Evolutionary conservation across 2,329 filamentous ascomycete genomes (phyloP), one percentile per base, ranked within the genome.

Genomic region (Ascochyta lentis): DNA sequence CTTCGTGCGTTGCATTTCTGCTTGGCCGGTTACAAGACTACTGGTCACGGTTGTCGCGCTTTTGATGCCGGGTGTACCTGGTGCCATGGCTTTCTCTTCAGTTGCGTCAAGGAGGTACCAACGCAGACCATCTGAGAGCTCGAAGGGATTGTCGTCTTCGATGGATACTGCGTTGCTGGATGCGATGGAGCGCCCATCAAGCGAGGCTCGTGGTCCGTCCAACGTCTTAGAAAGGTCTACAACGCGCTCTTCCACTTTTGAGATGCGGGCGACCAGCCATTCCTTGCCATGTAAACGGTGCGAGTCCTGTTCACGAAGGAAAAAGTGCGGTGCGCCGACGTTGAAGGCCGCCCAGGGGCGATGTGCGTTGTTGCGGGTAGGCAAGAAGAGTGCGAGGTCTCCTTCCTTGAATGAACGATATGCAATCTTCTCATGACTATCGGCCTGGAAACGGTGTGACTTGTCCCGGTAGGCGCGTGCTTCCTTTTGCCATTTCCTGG

Each of bases 291-390:
- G 86, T 6, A 99, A 81, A 58, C 91, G 89, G 76, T 99, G 96
- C 1, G 84, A 84, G 66, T 98, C 94, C 73, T 96, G 90, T 75
- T 99, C 95, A 33, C 92, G 90, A 3, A 99, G 83, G 79, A 99
- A 99, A 78, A 95, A 98, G 74, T 99, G 95, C 8, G 95, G 95
- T 57, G 94, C 96, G 1, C 93, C 94, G 29, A 99, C 91, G 68
- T 99, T 99, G 83, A 99, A 99, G 0, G 95, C 95, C 5, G 95
- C 95, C 95, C 95, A 99, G 0, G 95, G 94, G 15, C 94, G 90
- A 4, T 92, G 95, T 34, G 90, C 91, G 76, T 98, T 93, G 72
- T 97, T 98, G 33, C 94, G 85, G 0, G 95, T 99, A 0, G 95
- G 95, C 37, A 99, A 79, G 79, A 99, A 99, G 2, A 99, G 78